Evolutionary conservation across 805 yeast genomes (phyloP).

Genomic region (Saturnispora dispora): DNA sequence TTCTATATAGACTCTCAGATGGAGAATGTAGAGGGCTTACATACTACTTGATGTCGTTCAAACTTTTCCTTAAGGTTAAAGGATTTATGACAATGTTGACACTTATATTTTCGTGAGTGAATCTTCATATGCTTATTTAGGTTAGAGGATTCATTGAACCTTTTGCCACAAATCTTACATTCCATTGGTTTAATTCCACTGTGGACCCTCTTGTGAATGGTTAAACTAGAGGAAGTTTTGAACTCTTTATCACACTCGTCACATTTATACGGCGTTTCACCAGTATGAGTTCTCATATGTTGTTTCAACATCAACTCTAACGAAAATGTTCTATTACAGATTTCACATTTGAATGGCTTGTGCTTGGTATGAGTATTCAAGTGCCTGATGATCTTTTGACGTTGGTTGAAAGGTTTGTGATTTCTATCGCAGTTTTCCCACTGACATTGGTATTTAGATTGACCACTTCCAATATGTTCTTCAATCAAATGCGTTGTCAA

Average conservation of each 20-base stretch:
- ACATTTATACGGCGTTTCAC: slow-evolving; percentile 81
- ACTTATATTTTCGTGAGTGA: slow-evolving; percentile 49
- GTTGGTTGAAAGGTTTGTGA: slow-evolving; percentile 58
- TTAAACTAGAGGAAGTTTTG: slow-evolving; percentile 73
- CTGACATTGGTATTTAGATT: slow-evolving; percentile 55
- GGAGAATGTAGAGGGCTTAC: slow-evolving; percentile 7
- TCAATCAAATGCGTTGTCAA: slow-evolving; percentile 63
- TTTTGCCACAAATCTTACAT: slow-evolving; percentile 74
- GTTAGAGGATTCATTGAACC: slow-evolving; percentile 85
- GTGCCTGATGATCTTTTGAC: slow-evolving; percentile 82
- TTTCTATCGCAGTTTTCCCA: slow-evolving; percentile 75
- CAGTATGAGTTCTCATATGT: slow-evolving; percentile 78
- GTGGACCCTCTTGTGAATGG: slow-evolving; percentile 78
- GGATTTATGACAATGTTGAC: slow-evolving; percentile 43
- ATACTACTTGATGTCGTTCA: slow-evolving; percentile 30
- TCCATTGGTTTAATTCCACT: slow-evolving; percentile 83
- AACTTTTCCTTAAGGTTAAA: slow-evolving; percentile 39
- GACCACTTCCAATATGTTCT: slow-evolving; percentile 67
- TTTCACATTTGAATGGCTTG: slow-evolving; percentile 65
- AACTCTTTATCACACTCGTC: slow-evolving; percentile 64
- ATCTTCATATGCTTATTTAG: slow-evolving; percentile 79
- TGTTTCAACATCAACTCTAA: slow-evolving; percentile 70
- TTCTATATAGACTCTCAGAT: background rate
- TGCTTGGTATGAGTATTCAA: slow-evolving; percentile 80
- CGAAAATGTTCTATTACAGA: slow-evolving; percentile 66